Evolutionary conservation across 805 yeast species (phyloP).

Genomic region (Yamadazyma olivae): DNA sequence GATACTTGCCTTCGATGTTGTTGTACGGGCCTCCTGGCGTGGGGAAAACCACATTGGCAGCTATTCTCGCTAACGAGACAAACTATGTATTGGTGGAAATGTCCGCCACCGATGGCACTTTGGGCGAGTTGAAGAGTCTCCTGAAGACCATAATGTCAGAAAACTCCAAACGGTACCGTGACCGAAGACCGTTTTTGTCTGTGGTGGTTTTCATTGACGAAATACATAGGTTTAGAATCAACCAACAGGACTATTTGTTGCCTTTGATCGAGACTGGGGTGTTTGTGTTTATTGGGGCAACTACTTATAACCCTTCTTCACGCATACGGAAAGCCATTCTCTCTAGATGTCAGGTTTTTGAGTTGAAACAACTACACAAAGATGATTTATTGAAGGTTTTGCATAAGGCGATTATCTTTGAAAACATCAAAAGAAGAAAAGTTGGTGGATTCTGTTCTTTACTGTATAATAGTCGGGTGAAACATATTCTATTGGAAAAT

Average conservation of each 20-base stretch:
- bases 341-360: conserved; percentile 81
- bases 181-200: conserved; percentile 18
- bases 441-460: conserved; percentile 6
- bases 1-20: conserved; percentile 80
- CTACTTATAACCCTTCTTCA: conserved; percentile 88
- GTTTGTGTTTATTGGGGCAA: conserved; percentile 87
- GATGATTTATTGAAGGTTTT: conserved; percentile 54
- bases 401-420: conserved; percentile 49
- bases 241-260: conserved; percentile 84
- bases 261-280: conserved; percentile 84
- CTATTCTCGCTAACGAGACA: conserved; percentile 54
- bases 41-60: conserved; percentile 85
- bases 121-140: conserved; percentile 59
- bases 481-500: conserved; percentile 14
- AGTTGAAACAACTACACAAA: conserved; percentile 49
- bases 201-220: conserved; percentile 82
- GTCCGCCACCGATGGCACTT: conserved; percentile 77
- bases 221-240: conserved; percentile 80
- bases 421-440: conserved; percentile 20
- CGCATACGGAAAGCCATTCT: conserved; percentile 77
- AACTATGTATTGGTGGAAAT: conserved; percentile 67
- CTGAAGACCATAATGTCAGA: conserved; percentile 49
- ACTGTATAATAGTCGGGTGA: conserved; percentile 15
- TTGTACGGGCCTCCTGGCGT: conserved; percentile 97
- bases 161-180: conserved; percentile 45